Evolutionary conservation across 176 grass and related monocot species (phyloP).

Genomic region (Echinochloa phyllopogon): DNA sequence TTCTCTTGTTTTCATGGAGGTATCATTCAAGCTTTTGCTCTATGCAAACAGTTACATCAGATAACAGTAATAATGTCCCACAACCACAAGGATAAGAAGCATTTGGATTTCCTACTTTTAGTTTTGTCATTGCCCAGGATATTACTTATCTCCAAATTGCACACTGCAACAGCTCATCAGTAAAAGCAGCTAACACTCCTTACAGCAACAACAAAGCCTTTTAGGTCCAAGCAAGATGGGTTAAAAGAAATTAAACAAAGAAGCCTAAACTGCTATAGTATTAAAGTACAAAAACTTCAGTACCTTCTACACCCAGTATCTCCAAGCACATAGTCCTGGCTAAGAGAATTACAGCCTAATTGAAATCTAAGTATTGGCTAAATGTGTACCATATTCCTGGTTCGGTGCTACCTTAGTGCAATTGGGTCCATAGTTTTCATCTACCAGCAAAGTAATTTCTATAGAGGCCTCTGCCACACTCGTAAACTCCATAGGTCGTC

Average conservation of each 20-base stretch:
- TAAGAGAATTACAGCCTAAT: not conserved
- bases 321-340: not conserved
- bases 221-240: not conserved
- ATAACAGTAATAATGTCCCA: not conserved
- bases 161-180: not conserved
- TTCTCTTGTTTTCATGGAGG: slow-evolving; percentile 4
- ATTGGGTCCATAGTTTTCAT: not conserved
- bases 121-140: not conserved
- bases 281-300: not conserved
- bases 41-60: not conserved
- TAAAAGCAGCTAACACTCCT: not conserved
- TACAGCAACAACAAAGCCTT: not conserved
- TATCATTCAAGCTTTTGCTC: not conserved
- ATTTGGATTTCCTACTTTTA: not conserved
- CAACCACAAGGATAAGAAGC: not conserved
- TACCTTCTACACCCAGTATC: too few relatives aligned
- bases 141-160: slow-evolving; percentile 24
- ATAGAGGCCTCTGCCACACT: not conserved
- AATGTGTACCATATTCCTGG: not conserved
- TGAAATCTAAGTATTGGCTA: not conserved
- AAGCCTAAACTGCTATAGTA: not conserved
- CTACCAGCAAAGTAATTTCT: not conserved
- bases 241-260: not conserved
- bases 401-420: not conserved
- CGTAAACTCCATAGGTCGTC: not conserved